Base-by-base conservation (phyloP, 2,329 filamentous ascomycete genomes). In the Volutella citrinella region DNA sequence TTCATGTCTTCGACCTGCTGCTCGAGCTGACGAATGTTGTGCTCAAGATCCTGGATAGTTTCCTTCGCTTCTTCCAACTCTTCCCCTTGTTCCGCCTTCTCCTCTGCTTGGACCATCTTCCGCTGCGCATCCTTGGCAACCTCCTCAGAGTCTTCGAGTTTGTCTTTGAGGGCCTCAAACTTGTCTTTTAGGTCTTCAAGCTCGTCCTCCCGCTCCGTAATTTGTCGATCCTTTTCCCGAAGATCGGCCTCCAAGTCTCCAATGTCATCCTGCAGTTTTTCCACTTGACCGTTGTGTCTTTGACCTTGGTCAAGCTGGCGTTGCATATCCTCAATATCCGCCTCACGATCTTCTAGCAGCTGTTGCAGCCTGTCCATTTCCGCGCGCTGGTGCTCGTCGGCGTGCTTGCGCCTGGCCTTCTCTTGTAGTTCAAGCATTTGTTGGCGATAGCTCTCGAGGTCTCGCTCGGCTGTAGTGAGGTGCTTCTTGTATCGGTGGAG, bases 401-500 rank as follows among this genome's bases (percentile, higher is more conserved):
- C 77, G 44, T 88, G 81, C 52, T 84, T 84, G 51, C 78, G 78
- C 61, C 87, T 88, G 34, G 87, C 75, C 52, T 84, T 86, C 40
- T 94, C 85, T 43, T 90, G 85, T 40, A 95, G 78, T 43, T 94
- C 87, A 36, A 82, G 66, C 46, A 96, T 80, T 57, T 95, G 87
- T 50, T 84, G 73, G 34, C 84, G 80, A 59, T 94, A 95, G 38
- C 75, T 74, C 55, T 95, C 90, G 4, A 97, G 73, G 41, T 96
- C 88, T 46, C 81, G 82, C 65, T 97, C 90, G 5, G 91, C 90
- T 15, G 80, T 76, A 14, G 78, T 78, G 10, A 98, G 70, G 24
- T 84, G 83, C 59, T 95, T 97, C 58, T 86, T 87, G 66, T 91
- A 93, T 46, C 82, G 81, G 48, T 85, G 80, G 13, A 98, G 73